Evolutionary conservation across 2,329 filamentous ascomycete species (phyloP).

Genomic region (Aureobasidium sp.): DNA sequence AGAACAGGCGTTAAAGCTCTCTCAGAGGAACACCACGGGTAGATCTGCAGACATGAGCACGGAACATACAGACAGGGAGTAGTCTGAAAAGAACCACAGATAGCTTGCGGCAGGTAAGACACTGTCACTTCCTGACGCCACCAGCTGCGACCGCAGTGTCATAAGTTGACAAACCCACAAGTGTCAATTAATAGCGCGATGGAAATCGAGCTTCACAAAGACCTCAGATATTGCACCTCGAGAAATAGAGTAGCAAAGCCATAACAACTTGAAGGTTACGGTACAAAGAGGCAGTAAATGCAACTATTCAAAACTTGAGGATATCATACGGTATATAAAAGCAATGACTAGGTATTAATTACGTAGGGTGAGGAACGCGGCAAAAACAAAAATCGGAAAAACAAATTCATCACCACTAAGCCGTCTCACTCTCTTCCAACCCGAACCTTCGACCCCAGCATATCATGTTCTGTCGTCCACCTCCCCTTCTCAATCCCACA

Average conservation of each 20-base stretch:
- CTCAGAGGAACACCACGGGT: background rate
- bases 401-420: background rate
- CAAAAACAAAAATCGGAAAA: background rate
- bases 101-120: too few relatives aligned
- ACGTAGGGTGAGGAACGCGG: background rate
- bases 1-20: background rate
- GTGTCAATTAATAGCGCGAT: too few relatives aligned
- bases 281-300: background rate
- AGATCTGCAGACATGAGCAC: background rate
- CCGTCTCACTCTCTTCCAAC: background rate
- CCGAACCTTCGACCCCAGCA: background rate
- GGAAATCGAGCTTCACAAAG: too few relatives aligned
- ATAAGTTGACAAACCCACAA: too few relatives aligned
- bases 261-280: background rate
- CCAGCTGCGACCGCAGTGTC: background rate
- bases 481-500: background rate
- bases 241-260: background rate
- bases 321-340: background rate
- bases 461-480: background rate
- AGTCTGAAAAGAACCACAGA: background rate
- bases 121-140: background rate
- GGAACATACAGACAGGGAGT: background rate
- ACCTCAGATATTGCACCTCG: background rate
- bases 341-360: background rate
- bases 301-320: background rate